These are phyloP conservation scores for Volvariella volvacea DNA, from an alignment of 1,284 basidiomycete genomes.

Conservation along the genomic window DNA sequence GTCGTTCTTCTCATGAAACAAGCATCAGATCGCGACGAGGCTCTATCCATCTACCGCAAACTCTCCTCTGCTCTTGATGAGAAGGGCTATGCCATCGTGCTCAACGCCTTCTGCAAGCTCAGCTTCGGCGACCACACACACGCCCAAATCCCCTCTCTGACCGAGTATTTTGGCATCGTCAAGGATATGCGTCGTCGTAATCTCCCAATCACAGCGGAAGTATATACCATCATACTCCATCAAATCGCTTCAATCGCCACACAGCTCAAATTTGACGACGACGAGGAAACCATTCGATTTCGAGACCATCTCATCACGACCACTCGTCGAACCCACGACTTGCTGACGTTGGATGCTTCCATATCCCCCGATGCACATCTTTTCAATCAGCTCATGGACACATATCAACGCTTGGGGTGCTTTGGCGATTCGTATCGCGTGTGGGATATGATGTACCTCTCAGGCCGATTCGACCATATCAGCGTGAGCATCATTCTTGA, in stretches of 20 bases:
- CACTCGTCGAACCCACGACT: conserved; percentile 70
- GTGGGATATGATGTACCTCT: conserved; percentile 73
- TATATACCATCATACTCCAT: conserved; percentile 71
- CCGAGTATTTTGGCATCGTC: conserved; percentile 73
- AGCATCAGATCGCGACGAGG: conserved; percentile 45
- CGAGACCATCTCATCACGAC: conserved; percentile 33
- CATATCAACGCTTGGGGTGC: conserved; percentile 74
- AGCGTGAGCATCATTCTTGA: conserved; percentile 83
- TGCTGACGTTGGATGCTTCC: conserved; percentile 71
- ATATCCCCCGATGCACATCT: conserved; percentile 70
- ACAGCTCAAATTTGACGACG: conserved; percentile 11
- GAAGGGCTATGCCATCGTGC: conserved; percentile 51
- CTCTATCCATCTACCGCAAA: conserved; percentile 55
- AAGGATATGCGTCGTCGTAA: conserved; percentile 76
- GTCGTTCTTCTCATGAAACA: conserved; percentile 56
- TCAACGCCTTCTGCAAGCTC: conserved; percentile 57
- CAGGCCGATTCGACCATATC: conserved; percentile 50
- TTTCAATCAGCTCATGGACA: conserved; percentile 89
- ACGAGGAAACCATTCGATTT: conserved; percentile 10
- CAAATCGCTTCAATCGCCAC: conserved; percentile 43
- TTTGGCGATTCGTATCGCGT: conserved; percentile 69
- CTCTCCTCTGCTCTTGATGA: conserved; percentile 41
- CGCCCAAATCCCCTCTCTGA: conserved; percentile 44
- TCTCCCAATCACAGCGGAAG: conserved; percentile 46
- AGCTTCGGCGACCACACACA: conserved; percentile 29